phyloP scores from a whole-genome alignment of 106 monocot species.

The Phalaenopsis aphrodite region DNA sequence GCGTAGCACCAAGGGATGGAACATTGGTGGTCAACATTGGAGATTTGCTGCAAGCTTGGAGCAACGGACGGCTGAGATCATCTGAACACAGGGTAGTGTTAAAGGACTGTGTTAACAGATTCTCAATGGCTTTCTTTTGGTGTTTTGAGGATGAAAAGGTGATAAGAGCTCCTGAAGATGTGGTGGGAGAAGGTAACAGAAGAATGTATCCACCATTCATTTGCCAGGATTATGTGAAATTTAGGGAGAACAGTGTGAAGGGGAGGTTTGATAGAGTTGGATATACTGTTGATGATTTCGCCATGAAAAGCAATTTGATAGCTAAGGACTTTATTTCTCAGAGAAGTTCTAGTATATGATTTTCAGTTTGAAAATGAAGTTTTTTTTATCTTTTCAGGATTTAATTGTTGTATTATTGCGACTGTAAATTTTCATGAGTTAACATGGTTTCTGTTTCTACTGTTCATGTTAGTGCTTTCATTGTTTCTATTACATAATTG shows the following conservation, averaged over 20 bases:
- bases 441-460: too few relatives aligned
- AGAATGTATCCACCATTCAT: slow-evolving; percentile 35
- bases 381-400: too few relatives aligned
- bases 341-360: too few relatives aligned
- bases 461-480: too few relatives aligned
- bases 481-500: too few relatives aligned
- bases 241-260: slow-evolving; percentile 28
- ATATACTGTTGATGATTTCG: slow-evolving; percentile 35
- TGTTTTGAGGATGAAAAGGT: slow-evolving; percentile 53
- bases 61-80: slow-evolving; percentile 37
- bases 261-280: slow-evolving; percentile 40
- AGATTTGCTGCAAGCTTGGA: slow-evolving; percentile 54
- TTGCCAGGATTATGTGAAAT: slow-evolving; percentile 39
- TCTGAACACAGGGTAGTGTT: slow-evolving; percentile 40
- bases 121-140: slow-evolving; percentile 47
- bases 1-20: slow-evolving; percentile 18
- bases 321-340: too few relatives aligned
- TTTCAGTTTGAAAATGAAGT: too few relatives aligned
- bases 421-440: too few relatives aligned
- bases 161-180: slow-evolving; percentile 22
- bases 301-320: neutral
- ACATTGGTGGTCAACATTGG: slow-evolving; percentile 40
- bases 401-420: too few relatives aligned
- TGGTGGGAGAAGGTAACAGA: slow-evolving; percentile 11
- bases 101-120: neutral